Base-by-base conservation (phyloP, 78 protist species). In the Monosiga brevicollis region DNA sequence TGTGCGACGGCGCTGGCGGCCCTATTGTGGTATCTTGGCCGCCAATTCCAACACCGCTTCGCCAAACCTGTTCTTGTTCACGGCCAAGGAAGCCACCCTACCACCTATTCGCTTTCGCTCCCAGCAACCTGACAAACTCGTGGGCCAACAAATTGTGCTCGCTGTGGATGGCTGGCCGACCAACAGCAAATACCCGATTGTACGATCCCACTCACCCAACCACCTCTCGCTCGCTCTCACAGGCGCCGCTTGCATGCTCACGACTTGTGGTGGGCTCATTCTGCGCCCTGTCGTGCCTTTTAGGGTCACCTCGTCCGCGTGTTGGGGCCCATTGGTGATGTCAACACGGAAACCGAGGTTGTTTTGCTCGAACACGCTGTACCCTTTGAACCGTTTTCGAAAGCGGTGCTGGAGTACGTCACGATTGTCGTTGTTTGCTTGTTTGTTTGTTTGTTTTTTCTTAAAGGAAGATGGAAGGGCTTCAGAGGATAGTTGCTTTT, bases 1-100 rank as follows among this genome's bases (percentile, higher is more conserved):
- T 37, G 40, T 92, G 72, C 77, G 83, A 84, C 84, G 95, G 29
- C 83, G 86, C 72, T 89, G 95, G 93, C 86, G 90, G 32, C 88
- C 91, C 24, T 92, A 89, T 78, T 84, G 90, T 43, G 91, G 95
- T 26, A 73, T 88, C 9, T 72, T 92, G 0, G 86, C 76, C 9
- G 83, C 43, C 2, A 74, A 73, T 0, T 15, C 32, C 9, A 25
- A 83, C 41, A 43, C 55, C 9, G 87, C 83, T 23, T 23, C 55
- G 43, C 86, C 71, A 20, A 80, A 43, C 25, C 74, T 78, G 1
- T 37, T 88, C 35, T 89, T 90, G 37, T 42, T n/a, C n/a, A n/a
- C 49, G 54, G 91, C 95, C 9, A 73, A 83, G 40, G 91, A 89
- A 80, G n/a, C 72, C 34, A 36, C 86, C 32, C 82, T 90, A 35